Evolutionary conservation across 1,284 basidiomycete species (phyloP).

Genomic region (Pseudozyma flocculosa): DNA sequence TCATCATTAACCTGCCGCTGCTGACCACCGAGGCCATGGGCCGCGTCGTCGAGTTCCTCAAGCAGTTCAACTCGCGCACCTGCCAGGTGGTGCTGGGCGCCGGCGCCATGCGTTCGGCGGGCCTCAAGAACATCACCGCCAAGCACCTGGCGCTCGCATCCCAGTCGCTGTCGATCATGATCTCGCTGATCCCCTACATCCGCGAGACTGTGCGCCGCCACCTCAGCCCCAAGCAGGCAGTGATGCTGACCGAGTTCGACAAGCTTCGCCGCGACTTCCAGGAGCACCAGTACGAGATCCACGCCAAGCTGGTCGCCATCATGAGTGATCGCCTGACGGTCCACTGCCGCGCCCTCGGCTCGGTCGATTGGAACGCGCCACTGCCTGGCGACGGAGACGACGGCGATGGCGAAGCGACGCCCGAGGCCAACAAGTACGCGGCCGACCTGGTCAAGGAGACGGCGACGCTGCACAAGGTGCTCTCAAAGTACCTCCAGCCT

Average conservation of each 20-base stretch:
- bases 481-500: constrained; percentile 76
- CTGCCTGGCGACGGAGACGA: constrained; percentile 3
- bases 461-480: constrained; percentile 90
- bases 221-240: constrained; percentile 85
- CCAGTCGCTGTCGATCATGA: constrained; percentile 89
- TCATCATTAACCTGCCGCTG: constrained; percentile 83
- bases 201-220: constrained; percentile 91
- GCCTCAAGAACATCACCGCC: constrained; percentile 96
- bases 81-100: constrained; percentile 98
- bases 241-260: constrained; percentile 97
- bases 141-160: constrained; percentile 92
- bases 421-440: constrained; percentile 73
- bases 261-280: constrained; percentile 97
- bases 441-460: constrained; percentile 92
- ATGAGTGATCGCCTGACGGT: constrained; percentile 92
- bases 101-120: constrained; percentile 95
- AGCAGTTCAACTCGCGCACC: constrained; percentile 87
- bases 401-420: constrained; percentile 2
- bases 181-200: constrained; percentile 92
- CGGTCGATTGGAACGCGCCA: constrained; percentile 40
- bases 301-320: constrained; percentile 94
- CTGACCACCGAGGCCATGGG: constrained; percentile 92
- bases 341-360: constrained; percentile 76
- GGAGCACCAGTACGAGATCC: constrained; percentile 98
- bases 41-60: constrained; percentile 89